These are phyloP conservation scores for Lactifluus volemus DNA, from an alignment of 768 basidiomycete species.

Conservation along the genomic window DNA sequence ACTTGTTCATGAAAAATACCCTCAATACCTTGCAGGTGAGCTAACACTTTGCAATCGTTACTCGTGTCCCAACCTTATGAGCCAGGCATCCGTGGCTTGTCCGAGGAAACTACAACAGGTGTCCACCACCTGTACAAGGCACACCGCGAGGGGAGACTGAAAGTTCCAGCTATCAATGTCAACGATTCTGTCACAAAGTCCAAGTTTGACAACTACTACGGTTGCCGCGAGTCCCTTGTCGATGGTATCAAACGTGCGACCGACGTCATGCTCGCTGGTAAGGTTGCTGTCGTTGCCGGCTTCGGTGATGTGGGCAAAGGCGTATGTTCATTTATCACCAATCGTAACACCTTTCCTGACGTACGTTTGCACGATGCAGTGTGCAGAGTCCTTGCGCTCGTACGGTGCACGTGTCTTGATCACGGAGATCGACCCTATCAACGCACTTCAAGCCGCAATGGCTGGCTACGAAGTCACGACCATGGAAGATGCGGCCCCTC, in stretches of 20 bases:
- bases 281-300: constrained; percentile 97
- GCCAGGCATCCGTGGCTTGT: constrained; percentile 81
- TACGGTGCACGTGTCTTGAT: constrained; percentile 95
- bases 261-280: constrained; percentile 99
- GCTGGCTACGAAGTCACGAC: constrained; percentile 98
- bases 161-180: constrained; percentile 98
- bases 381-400: constrained; percentile 93
- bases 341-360: not conserved
- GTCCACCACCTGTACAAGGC: constrained; percentile 99
- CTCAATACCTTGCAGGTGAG: constrained; percentile 74
- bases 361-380: constrained; percentile 38
- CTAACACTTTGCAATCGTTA: not conserved
- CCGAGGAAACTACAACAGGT: constrained; percentile 99
- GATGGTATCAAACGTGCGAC: constrained; percentile 99
- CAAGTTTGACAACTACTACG: constrained; percentile 98
- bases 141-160: constrained; percentile 91
- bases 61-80: constrained; percentile 1
- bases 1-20: constrained; percentile 93
- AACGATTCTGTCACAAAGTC: constrained; percentile 99
- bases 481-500: constrained; percentile 93
- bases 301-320: constrained; percentile 99
- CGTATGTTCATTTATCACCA: constrained; percentile 42
- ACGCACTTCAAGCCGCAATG: constrained; percentile 99
- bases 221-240: constrained; percentile 98
- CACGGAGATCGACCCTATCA: constrained; percentile 99